Evolutionary conservation across 495 filamentous ascomycete species (phyloP).

Genomic region (Neurospora africana): DNA sequence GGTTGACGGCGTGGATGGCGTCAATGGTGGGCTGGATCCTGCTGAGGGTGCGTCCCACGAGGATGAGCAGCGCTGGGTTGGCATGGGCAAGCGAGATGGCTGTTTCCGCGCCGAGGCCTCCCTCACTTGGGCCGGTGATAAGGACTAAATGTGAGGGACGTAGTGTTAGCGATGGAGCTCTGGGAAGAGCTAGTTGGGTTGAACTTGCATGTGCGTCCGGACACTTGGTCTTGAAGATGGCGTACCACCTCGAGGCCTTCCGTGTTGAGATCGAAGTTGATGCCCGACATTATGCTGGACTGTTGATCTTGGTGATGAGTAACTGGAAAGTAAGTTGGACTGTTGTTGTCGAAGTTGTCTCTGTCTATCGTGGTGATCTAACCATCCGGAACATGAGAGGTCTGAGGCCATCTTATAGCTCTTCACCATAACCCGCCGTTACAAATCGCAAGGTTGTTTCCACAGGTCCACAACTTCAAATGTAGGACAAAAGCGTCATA

Average conservation of each 20-base stretch:
- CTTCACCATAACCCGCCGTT: not conserved
- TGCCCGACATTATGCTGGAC: not conserved
- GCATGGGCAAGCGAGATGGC: conserved; percentile 33
- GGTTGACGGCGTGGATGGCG: conserved; percentile 27
- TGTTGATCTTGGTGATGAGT: not conserved
- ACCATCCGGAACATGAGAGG: not conserved
- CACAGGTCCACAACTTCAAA: not conserved
- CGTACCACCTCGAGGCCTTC: conserved; percentile 25
- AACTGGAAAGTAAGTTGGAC: not conserved
- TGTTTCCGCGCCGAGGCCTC: conserved; percentile 37
- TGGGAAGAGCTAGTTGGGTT: not conserved
- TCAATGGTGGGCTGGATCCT: conserved; percentile 32
- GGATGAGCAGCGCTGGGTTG: conserved; percentile 32
- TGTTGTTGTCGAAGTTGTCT: not conserved
- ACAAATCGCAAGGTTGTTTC: not conserved
- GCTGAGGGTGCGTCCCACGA: conserved; percentile 28
- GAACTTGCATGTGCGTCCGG: conserved; percentile 27
- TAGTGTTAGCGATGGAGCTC: not conserved
- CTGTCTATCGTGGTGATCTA: not conserved
- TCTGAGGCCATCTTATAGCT: not conserved
- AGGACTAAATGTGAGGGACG: conserved; percentile 19
- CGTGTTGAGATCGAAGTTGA: conserved; percentile 12
- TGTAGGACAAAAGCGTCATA: not conserved
- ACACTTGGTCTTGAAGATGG: conserved; percentile 28
- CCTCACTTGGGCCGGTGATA: conserved; percentile 40